phyloP scores from a whole-genome alignment of 305 asterid genomes.

The Euphrasia arctica region DNA sequence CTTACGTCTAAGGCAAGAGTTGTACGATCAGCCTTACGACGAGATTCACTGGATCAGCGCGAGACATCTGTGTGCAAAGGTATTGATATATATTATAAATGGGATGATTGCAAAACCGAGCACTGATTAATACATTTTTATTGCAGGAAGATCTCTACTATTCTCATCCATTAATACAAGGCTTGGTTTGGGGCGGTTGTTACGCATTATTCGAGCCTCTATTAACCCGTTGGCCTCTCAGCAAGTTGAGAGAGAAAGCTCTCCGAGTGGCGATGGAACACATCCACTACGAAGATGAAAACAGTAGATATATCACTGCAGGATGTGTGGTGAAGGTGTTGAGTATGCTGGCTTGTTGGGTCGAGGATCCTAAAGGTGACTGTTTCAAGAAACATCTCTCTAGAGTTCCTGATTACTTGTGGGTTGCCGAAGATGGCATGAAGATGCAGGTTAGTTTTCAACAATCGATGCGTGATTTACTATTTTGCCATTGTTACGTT shows the following conservation, averaged over 20 bases:
- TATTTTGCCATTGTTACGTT: not conserved
- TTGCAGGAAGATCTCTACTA: conserved; percentile 74
- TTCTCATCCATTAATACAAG: conserved; percentile 71
- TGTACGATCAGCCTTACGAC: conserved; percentile 53
- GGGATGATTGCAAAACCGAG: not conserved
- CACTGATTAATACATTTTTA: not conserved
- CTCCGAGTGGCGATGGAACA: conserved; percentile 62
- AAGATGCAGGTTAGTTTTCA: conserved; percentile 66
- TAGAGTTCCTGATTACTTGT: conserved; percentile 63
- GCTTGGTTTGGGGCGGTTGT: conserved; percentile 62
- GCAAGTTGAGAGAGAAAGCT: conserved; percentile 62
- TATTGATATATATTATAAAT: conserved; percentile 6
- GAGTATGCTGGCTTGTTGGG: conserved; percentile 78
- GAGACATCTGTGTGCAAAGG: conserved; percentile 73
- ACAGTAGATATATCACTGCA: conserved; percentile 66
- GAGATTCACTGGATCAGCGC: conserved; percentile 53
- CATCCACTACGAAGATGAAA: conserved; percentile 74
- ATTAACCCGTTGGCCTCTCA: conserved; percentile 68
- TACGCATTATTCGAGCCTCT: conserved; percentile 59
- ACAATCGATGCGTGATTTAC: not conserved
- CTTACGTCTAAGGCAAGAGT: conserved; percentile 53
- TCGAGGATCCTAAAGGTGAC: conserved; percentile 65
- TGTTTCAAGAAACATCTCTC: conserved; percentile 76
- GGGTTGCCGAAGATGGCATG: conserved; percentile 93
- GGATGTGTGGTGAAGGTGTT: conserved; percentile 38